Evolutionary conservation across 805 yeast genomes (phyloP), one percentile per base, ranked within the genome.

Genomic region (Saturnispora ahearnii): DNA sequence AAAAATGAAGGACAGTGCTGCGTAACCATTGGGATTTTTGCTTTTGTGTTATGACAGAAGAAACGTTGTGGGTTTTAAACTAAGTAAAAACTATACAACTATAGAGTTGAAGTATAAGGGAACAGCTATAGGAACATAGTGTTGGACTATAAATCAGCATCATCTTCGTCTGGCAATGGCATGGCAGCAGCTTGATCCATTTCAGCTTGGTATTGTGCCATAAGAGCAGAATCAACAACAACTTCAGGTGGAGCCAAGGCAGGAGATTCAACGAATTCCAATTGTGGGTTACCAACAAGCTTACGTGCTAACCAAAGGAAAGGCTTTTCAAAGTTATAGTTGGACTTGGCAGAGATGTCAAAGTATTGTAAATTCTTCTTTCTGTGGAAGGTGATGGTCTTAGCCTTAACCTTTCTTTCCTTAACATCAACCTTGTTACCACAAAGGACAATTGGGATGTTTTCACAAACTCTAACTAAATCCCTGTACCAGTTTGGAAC

Each of bases 401-500:
- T 93, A 63, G 99, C 99, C 82, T 93, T 93, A 67, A 93, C 99
- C 77, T 93, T 93, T 76, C 99, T 87, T 79, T 93, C 99, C 81
- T 93, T 93, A 62, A 93, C 99, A 72, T 93, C 99, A 63, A 93
- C 99, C 78, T 93, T 93, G 86, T 93, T 93, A 77, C 99, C 99
- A 78, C 96, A 88, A 61, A 93, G 79, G 55, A 93, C 99, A 65
- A 93, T 93, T 65, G 99, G 99, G 64, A 93, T 93, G 82, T 91
- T 93, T 78, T 93, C 99, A 78, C 99, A 93, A 58, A 93, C 99
- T 77, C 99, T 88, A 58, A 93, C 97, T 69, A 93, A 81, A 74
- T 93, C 99, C 78, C 99, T 86, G 84, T 95, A 97, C 99, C 99
- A 93, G 87, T 93, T 95, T 72, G 99, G 99, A 70, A 93, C 99